These are phyloP conservation scores for Tagetes patula DNA, from an alignment of 129 eudicot species.

Conservation along the genomic window DNA sequence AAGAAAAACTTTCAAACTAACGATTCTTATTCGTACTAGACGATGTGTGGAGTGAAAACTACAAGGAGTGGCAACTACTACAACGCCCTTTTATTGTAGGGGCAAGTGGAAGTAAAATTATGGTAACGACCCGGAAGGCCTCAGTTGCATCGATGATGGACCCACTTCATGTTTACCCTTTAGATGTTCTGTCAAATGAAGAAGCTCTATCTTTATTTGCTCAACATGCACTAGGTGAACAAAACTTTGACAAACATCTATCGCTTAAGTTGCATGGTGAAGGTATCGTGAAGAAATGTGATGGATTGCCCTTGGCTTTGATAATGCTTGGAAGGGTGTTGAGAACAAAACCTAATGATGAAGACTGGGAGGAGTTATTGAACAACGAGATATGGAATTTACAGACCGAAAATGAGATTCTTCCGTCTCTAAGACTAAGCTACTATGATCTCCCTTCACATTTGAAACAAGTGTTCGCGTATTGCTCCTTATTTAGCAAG, in stretches of 20 bases:
- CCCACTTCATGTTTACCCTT: slow-evolving; percentile 9
- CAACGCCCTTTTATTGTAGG: slow-evolving; percentile 33
- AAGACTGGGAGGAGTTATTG: slow-evolving; percentile 23
- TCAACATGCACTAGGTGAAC: slow-evolving; percentile 28
- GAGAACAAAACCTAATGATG: slow-evolving; percentile 4
- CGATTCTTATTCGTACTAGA: slow-evolving; percentile 43
- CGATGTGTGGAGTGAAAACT: slow-evolving; percentile 48
- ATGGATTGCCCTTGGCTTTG: slow-evolving; percentile 35
- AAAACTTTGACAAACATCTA: slow-evolving; percentile 14
- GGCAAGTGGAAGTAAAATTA: slow-evolving; percentile 42
- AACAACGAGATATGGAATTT: slow-evolving; percentile 29
- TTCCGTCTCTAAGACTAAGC: slow-evolving; percentile 34
- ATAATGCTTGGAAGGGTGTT: slow-evolving; percentile 33
- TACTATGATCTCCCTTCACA: slow-evolving; percentile 37
- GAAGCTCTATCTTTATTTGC: slow-evolving; percentile 34
- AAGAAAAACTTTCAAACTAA: slow-evolving; percentile 22
- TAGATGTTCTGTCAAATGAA: slow-evolving; percentile 26
- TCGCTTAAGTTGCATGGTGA: slow-evolving; percentile 30
- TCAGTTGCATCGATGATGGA: slow-evolving; percentile 25
- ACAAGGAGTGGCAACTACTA: slow-evolving; percentile 32
- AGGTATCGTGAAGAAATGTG: slow-evolving; percentile 26
- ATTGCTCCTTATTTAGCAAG: slow-evolving; percentile 37
- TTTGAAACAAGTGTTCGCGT: slow-evolving; percentile 33
- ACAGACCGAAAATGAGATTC: slow-evolving; percentile 12
- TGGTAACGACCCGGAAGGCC: slow-evolving; percentile 41